These are phyloP conservation scores for Xylariaceae sp. DNA, from an alignment of 2,329 filamentous ascomycete genomes.

Conservation along the genomic window DNA sequence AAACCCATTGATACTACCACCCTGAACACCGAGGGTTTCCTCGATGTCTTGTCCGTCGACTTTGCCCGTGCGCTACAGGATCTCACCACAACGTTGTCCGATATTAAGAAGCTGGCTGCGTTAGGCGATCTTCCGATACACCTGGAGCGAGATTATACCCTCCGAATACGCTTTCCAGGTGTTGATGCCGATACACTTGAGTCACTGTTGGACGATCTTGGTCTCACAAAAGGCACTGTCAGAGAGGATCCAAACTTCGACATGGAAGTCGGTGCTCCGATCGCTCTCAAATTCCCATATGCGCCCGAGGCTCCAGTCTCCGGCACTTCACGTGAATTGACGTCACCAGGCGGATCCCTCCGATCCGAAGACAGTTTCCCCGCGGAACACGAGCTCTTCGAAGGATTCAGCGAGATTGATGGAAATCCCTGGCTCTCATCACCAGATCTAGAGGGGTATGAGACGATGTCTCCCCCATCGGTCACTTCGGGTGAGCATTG, in stretches of 20 bases:
- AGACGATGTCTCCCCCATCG: slow-evolving; percentile 46
- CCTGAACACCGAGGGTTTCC: slow-evolving; percentile 77
- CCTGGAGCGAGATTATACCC: slow-evolving; percentile 62
- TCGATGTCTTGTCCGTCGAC: slow-evolving; percentile 82
- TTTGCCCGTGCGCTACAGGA: slow-evolving; percentile 86
- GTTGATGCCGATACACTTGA: slow-evolving; percentile 83
- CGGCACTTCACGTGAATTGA: slow-evolving; percentile 30
- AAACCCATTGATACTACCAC: slow-evolving; percentile 50
- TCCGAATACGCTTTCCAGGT: slow-evolving; percentile 86
- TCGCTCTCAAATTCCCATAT: slow-evolving; percentile 83
- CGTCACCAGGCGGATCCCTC: slow-evolving; percentile 48
- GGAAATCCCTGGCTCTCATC: slow-evolving; percentile 50
- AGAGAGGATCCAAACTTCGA: slow-evolving; percentile 76
- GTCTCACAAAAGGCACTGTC: slow-evolving; percentile 76
- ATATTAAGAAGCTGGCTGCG: slow-evolving; percentile 72
- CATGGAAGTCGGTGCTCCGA: slow-evolving; percentile 60
- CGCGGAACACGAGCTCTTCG: slow-evolving; percentile 39
- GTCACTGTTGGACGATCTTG: slow-evolving; percentile 79
- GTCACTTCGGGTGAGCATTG: slow-evolving; percentile 42
- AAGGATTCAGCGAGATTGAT: slow-evolving; percentile 37
- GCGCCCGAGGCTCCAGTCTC: slow-evolving; percentile 54
- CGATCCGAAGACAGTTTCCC: slow-evolving; percentile 38
- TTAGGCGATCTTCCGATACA: slow-evolving; percentile 82
- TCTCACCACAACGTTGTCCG: slow-evolving; percentile 72
- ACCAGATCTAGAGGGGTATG: slow-evolving; percentile 45